Base-by-base conservation (phyloP, 805 yeast genomes). In the Saccharomycopsis selenospora region DNA sequence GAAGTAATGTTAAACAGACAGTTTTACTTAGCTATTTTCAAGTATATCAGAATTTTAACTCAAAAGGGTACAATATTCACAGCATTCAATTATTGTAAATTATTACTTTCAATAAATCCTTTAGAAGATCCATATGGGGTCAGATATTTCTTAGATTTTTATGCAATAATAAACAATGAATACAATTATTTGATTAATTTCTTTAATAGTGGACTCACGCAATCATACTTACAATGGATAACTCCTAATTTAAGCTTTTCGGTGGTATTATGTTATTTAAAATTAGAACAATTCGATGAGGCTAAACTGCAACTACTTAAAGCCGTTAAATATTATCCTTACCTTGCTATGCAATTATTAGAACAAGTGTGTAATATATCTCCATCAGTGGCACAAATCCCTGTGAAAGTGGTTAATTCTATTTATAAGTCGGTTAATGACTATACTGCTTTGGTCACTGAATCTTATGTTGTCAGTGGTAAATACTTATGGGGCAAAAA, bases 101-200 rank as follows among this genome's bases (percentile, higher is more conserved):
- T 82, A 4, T 67, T 88, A 43, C 68, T 85, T 53, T 76, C 89
- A 2, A 66, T 89, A 26, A 70, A 77, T 29, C 95, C 95, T 1
- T 72, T 79, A 2, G 85, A 82, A 49, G 96, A 89, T 66, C 95
- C 95, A 1, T 67, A 82, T 46, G 95, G 95, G 20, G 88, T 83
- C 10, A 72, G 95, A 54, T 82, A 82, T 59, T 85, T 87, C 61
- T 79, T 89, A 56, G 96, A 89, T 61, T 80, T 76, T 59, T 88
- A 85, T 59, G 81, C 91, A 2, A 66, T 85, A 2, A 66, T 78
- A 64, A 70, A 85, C 30, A 80, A 73, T 27, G 86, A 86, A 52
- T 78, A 73, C 58, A 68, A 76, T 50, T 87, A 77, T 62, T 60
- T 88, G 55, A 68, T 80, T 10, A 75, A 77, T 17, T 64, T 86